Percentiles rank a stretch among this genome's conserved stretches.
phyloP scores from a whole-genome alignment of 441 rosid species.

The Arabidopsis hybrid region DNA sequence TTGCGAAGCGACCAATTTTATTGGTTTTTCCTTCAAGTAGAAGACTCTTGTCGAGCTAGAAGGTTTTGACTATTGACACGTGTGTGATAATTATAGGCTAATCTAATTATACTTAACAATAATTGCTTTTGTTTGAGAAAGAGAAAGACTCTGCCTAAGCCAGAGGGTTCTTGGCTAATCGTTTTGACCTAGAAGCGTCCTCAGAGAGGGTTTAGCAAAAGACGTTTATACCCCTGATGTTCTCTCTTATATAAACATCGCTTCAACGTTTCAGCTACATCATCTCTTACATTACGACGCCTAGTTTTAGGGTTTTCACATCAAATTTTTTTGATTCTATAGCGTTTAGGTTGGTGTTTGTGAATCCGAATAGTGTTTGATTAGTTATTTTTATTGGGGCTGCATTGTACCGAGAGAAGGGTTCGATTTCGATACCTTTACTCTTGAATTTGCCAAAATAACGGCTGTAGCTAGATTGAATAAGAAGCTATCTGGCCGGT shows the following conservation, averaged over 20 bases:
- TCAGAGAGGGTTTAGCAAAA: not conserved
- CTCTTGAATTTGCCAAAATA: slow-evolving; percentile 64
- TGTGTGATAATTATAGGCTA: not conserved
- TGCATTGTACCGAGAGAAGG: slow-evolving; percentile 73
- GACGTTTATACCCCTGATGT: slow-evolving; percentile 7
- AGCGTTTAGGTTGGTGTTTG: not conserved
- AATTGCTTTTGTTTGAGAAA: not conserved
- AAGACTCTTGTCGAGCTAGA: not conserved
- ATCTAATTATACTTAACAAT: not conserved
- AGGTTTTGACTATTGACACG: not conserved
- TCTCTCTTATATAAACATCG: slow-evolving; percentile 22
- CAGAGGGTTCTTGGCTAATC: slow-evolving; percentile 1
- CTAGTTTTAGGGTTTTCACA: slow-evolving; percentile 1
- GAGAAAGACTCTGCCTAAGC: not conserved
- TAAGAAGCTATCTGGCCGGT: slow-evolving; percentile 75
- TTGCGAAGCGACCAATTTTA: slow-evolving; percentile 11
- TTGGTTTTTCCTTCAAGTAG: not conserved
- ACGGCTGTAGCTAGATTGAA: slow-evolving; percentile 72
- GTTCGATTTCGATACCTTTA: slow-evolving; percentile 42
- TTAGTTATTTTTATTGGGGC: slow-evolving; percentile 24
- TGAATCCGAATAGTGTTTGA: not conserved
- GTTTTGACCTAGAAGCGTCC: slow-evolving; percentile 33
- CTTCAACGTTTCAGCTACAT: rapidly evolving
- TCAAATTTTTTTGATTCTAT: not conserved
- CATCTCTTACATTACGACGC: not conserved